Base-by-base conservation (phyloP, 345 rosid genomes). In the Odontarrhena argentea region DNA sequence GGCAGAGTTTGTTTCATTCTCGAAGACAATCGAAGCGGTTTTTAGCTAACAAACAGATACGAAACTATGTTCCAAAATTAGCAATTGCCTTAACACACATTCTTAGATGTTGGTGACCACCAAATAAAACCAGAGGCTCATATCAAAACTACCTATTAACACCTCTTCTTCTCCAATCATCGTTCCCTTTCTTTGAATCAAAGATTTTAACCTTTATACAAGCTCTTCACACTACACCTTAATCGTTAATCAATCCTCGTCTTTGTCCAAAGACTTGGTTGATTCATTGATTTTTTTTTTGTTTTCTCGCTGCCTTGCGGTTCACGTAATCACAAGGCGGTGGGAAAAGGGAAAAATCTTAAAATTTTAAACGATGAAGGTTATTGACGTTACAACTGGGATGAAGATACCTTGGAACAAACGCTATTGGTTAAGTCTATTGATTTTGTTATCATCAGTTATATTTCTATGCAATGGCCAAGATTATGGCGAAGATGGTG, bases 391-490 rank as follows among this genome's bases (percentile, higher is more conserved):
- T 25, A 72, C 22, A 47, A n/a, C 37, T 2, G 77, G 79, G 68
- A 77, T 77, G 84, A 80, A 64, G 73, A 65, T 71, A 67, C 77
- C 84, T 26, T 67, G 77, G 68, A 10, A 43, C 8, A 2, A 25
- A 43, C 57, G 65, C 73, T 79, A 12, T 57, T 50, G 41, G 2
- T 74, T 60, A 14, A 46, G 40, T 71, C 69, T 44, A 24, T 76
- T 41, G 41, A 66, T 69, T 7, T 55, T 52, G 58, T 58, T 61
- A 59, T 48, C 43, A 48, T 60, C 38, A 24, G 30, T 67, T 45
- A 2, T 50, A n/a, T 8, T 60, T 15, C 41, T 70, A 0, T 78
- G 78, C 67, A 69, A 74, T 13, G 94, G 76, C 24, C 98, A 92
- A 76, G 86, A 80, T 60, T 69, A 78, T 44, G 74, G 41, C 2